A percentile compares a stretch with the other conserved stretches of the same genome.
Evolutionary conservation across 73 alveolate species (phyloP).

Genomic region (Loxodes magnus): DNA sequence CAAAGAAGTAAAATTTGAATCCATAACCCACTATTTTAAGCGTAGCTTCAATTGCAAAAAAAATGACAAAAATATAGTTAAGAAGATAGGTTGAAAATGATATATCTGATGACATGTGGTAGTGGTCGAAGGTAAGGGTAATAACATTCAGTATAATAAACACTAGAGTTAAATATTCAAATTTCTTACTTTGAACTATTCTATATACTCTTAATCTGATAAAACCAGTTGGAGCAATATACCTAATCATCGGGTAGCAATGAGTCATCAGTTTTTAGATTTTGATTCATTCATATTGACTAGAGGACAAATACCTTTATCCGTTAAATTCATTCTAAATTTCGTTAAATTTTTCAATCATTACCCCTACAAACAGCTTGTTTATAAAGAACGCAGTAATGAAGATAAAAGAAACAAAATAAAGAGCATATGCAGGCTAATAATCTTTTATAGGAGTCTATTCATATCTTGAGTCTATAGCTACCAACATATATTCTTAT

Average conservation of each 20-base stretch:
- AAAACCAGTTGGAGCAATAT: neutral
- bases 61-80: constrained; percentile 8
- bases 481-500: constrained; percentile 26
- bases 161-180: neutral
- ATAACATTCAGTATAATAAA: neutral
- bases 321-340: constrained; percentile 36
- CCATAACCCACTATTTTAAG: constrained; percentile 26
- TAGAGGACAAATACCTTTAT: constrained; percentile 17
- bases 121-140: neutral
- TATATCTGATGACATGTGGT: neutral
- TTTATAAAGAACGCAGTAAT: constrained; percentile 48
- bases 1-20: constrained; percentile 15
- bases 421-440: constrained; percentile 25
- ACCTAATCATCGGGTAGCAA: constrained; percentile 9
- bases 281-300: constrained; percentile 47
- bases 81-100: neutral
- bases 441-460: constrained; percentile 18
- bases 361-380: constrained; percentile 45
- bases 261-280: constrained; percentile 26
- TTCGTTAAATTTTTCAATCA: constrained; percentile 46
- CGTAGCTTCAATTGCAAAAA: constrained; percentile 29
- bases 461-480: constrained; percentile 8
- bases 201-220: neutral
- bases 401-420: constrained; percentile 34
- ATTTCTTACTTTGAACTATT: neutral